Percentiles rank a stretch among this genome's conserved stretches.
These are phyloP conservation scores for Gynostemma pentaphyllum DNA, from an alignment of 306 rosid species.

Conservation along the genomic window DNA sequence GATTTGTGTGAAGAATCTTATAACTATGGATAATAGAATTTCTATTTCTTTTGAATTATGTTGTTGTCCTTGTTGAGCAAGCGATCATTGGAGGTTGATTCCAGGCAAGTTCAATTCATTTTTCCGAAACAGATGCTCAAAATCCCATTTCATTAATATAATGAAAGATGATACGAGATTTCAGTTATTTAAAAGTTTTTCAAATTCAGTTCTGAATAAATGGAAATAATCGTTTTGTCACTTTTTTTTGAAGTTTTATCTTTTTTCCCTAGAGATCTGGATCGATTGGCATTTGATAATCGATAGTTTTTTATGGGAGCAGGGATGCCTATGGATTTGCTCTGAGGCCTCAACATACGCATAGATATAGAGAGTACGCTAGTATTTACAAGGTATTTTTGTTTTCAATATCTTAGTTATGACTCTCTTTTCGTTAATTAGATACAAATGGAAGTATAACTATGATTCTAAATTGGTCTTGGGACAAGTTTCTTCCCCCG, in stretches of 20 bases:
- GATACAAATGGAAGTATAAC: background rate
- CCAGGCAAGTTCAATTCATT: constrained; percentile 36
- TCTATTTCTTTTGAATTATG: constrained; percentile 53
- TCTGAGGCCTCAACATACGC: constrained; percentile 80
- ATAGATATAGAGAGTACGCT: constrained; percentile 58
- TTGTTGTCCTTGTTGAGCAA: constrained; percentile 95
- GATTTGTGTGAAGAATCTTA: constrained; percentile 1
- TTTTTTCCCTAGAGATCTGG: background rate
- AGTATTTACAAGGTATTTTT: constrained; percentile 65
- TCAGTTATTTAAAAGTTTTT: background rate
- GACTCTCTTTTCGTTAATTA: background rate
- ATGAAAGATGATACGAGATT: no score
- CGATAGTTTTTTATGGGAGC: constrained; percentile 9
- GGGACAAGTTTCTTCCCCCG: background rate
- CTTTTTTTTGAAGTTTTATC: background rate
- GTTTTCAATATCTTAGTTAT: constrained; percentile 3
- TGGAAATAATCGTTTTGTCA: background rate
- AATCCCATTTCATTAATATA: no score
- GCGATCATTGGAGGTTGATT: constrained; percentile 92
- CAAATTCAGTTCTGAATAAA: background rate
- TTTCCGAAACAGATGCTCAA: no score
- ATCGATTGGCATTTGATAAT: background rate
- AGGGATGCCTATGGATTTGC: constrained; percentile 94
- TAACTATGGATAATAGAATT: constrained; percentile 7
- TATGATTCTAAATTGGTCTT: background rate